These are phyloP conservation scores for Penicillium ucsense DNA, from an alignment of 495 filamentous ascomycete genomes.

Conservation along the genomic window DNA sequence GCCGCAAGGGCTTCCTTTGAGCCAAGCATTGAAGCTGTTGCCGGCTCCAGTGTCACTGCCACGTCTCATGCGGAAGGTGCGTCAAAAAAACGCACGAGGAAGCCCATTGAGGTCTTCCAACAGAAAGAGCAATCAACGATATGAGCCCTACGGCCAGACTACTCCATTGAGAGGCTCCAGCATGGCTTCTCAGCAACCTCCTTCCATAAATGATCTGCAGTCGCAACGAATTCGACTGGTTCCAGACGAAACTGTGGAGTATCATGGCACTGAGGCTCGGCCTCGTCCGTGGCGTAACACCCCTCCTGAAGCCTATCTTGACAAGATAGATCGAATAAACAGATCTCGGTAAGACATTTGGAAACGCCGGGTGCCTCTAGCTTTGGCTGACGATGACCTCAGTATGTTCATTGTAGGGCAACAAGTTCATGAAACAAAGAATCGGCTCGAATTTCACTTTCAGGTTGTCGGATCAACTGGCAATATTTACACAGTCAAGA, in stretches of 20 bases:
- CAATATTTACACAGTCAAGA: constrained; percentile 58
- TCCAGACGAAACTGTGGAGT: background rate
- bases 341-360: constrained; percentile 24
- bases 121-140: too few species aligned
- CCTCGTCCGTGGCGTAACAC: constrained; percentile 25
- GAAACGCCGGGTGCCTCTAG: background rate
- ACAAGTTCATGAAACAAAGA: constrained; percentile 27
- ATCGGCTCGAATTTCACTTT: constrained; percentile 44
- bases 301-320: constrained; percentile 31
- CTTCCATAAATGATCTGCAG: background rate
- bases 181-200: too few species aligned
- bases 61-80: too few species aligned
- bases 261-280: constrained; percentile 25
- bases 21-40: too few species aligned
- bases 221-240: constrained; percentile 4
- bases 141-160: too few species aligned
- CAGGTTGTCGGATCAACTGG: constrained; percentile 66
- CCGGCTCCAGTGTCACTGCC: too few species aligned
- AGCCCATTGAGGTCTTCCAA: too few species aligned
- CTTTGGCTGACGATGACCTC: background rate
- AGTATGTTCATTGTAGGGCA: constrained; percentile 53
- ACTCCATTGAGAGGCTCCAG: too few species aligned
- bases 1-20: too few species aligned
- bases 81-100: too few species aligned
- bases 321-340: constrained; percentile 31